Evolutionary conservation across 2,329 filamentous ascomycete genomes (phyloP), one percentile per base, ranked within the genome.

Genomic region (Acarospora socialis): DNA sequence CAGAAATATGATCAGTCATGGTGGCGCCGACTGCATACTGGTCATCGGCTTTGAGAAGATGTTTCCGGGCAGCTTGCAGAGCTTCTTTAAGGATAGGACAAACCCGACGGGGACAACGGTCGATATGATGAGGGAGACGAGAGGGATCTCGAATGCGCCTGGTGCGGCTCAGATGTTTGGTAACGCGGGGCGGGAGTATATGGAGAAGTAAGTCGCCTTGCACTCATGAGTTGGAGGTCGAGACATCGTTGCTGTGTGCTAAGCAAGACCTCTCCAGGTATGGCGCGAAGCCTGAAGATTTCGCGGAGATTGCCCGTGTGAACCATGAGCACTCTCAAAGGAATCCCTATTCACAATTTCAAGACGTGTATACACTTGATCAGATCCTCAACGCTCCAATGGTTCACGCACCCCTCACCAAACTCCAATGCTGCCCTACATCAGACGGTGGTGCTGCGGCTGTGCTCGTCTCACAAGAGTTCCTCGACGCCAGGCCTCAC

Each of bases 1-100:
- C 2, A 68, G 84, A 20, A 82, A 77, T 32, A 68, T 92, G 53
- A 76, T 94, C 46, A 67, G 73, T 5, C 69, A 81, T 46, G 86
- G 86, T 20, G 81, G 73, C 9, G 81, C 83, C 1, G 81, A 93
- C 56, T 92, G 83, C 52, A 74, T 93, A 13, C 63, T 95, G 38
- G 86, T 95, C 1, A 73, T 95, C 13, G 90, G 87, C 3, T 95
- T 95, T 48, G 90, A 95, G 67, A 94, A 94, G 73, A 95, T 95
- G 87, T 86, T 78, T 60, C 77, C 80, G 0, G 87, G 87, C n/a
- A 81, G 75, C 45, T 64, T 95, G 43, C 76, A 86, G 61, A 70
- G 64, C 35, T 77, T 81, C 61, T 95, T 81, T 62, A 77, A 86
- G 45, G 87, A 95, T 53, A 70, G 87, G 16, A 71, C 76, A 44